Conservation (phyloP, 2,329 filamentous ascomycete species). For the Scedosporium dehoogii region DNA sequence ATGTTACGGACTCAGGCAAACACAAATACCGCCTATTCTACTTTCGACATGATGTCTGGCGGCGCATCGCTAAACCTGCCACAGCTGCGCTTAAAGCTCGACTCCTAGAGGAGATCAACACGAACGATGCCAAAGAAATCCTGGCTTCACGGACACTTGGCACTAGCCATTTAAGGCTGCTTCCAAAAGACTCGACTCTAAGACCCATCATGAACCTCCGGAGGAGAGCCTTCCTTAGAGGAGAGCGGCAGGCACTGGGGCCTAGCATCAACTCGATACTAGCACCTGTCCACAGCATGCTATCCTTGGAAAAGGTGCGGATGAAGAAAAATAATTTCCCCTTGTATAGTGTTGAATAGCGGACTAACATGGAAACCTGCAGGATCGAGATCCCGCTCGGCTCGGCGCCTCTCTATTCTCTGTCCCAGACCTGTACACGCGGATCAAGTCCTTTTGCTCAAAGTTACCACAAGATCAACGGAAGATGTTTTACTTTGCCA, state of each 20-base stretch:
- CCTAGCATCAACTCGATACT: conserved; percentile 42
- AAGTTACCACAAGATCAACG: conserved; percentile 22
- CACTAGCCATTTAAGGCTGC: conserved; percentile 66
- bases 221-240: conserved; percentile 43
- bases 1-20: conserved; percentile 81
- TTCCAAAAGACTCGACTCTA: conserved; percentile 70
- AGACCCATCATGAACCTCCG: conserved; percentile 83
- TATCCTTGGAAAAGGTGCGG: conserved; percentile 68
- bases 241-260: conserved; percentile 53
- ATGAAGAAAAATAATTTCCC: neutral
- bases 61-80: conserved; percentile 61
- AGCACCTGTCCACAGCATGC: conserved; percentile 61
- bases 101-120: conserved; percentile 71
- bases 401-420: conserved; percentile 79
- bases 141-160: conserved; percentile 58
- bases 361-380: neutral
- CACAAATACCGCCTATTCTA: conserved; percentile 80
- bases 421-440: conserved; percentile 67
- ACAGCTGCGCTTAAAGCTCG: conserved; percentile 54
- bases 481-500: conserved; percentile 68
- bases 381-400: conserved; percentile 39
- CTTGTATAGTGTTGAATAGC: neutral
- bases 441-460: conserved; percentile 59
- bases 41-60: conserved; percentile 92
- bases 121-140: conserved; percentile 43